A percentile compares a stretch with the other conserved stretches of the same genome.
Evolutionary conservation across 2,329 filamentous ascomycete species (phyloP).

Genomic region (Emmonsiellopsis sp.): DNA sequence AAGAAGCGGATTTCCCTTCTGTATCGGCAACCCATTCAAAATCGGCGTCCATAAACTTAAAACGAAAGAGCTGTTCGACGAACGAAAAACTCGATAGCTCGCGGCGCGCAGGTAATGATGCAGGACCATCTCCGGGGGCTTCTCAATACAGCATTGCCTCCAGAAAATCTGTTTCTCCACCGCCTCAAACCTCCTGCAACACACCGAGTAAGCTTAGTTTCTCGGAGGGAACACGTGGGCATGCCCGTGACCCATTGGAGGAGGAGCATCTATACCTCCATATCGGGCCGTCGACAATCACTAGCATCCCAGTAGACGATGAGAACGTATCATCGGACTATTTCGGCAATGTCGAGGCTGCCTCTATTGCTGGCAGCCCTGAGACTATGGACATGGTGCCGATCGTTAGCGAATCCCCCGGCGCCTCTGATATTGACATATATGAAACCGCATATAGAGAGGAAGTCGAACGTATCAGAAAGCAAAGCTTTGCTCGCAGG

Average conservation of each 20-base stretch:
- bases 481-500: constrained; percentile 25
- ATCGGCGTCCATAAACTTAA: background rate
- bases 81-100: background rate
- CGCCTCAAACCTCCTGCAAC: constrained; percentile 20
- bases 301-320: constrained; percentile 36
- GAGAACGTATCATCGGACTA: background rate
- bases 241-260: constrained; percentile 55
- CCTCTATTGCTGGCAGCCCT: background rate
- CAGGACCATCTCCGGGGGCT: background rate
- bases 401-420: constrained; percentile 60
- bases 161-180: constrained; percentile 21
- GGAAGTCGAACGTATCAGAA: constrained; percentile 64
- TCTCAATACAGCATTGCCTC: constrained; percentile 3
- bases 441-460: constrained; percentile 82
- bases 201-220: constrained; percentile 27
- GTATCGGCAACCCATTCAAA: background rate
- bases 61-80: background rate
- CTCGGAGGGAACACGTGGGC: constrained; percentile 44
- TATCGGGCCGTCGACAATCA: constrained; percentile 55
- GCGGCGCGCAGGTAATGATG: background rate
- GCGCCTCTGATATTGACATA: constrained; percentile 73
- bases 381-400: background rate
- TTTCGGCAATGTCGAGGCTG: background rate
- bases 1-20: constrained; percentile 27
- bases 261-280: constrained; percentile 62